Conservation (phyloP, 192 early-diverging fungal genomes). For the Diversispora epigaea region DNA sequence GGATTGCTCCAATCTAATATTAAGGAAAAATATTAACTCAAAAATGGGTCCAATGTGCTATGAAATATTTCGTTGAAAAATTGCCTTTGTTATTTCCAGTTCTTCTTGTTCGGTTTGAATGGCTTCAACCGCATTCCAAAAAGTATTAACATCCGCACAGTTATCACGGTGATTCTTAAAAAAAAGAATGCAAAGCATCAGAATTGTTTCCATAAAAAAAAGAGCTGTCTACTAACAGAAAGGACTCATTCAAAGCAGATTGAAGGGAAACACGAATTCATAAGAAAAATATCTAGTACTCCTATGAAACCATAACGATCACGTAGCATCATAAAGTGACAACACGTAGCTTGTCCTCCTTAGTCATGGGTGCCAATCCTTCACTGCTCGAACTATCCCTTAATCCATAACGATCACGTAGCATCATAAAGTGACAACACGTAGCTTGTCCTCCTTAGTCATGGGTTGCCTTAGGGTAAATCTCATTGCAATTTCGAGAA, state of each 20-base stretch:
- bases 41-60: not conserved
- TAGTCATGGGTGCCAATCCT: conserved; percentile 17
- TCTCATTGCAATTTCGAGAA: not conserved
- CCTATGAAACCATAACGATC: conserved; percentile 4
- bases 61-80: conserved; percentile 1
- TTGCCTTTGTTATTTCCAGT: not conserved
- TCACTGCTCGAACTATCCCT: no score
- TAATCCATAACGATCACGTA: conserved; percentile 11
- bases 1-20: conserved; percentile 16
- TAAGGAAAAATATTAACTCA: not conserved
- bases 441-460: not conserved
- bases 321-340: conserved; percentile 9
- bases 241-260: conserved; percentile 15
- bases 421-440: not conserved
- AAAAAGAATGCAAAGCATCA: no score
- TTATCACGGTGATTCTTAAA: not conserved
- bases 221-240: no score
- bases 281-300: not conserved
- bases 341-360: not conserved
- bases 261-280: conserved; percentile 14
- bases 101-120: not conserved
- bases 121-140: not conserved
- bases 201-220: no score
- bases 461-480: not conserved
- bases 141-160: not conserved